These are phyloP conservation scores for Ambrosia hybrid DNA, from an alignment of 140 eudicot species.

Conservation along the genomic window DNA sequence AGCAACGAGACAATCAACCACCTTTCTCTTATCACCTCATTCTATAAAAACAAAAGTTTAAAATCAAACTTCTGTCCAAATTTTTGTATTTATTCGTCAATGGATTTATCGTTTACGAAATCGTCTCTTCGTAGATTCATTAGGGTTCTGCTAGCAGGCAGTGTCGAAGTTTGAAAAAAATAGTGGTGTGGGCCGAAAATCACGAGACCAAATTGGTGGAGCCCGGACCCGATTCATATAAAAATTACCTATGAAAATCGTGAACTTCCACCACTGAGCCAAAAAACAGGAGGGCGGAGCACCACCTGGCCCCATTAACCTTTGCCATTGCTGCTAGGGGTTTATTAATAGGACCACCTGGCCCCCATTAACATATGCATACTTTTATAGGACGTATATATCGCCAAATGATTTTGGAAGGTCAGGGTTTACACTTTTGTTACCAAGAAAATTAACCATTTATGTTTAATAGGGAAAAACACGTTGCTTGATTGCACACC, in stretches of 20 bases:
- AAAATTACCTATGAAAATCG: too few species aligned
- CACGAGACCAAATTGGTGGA: too few species aligned
- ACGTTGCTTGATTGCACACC: background rate
- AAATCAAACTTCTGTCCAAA: background rate
- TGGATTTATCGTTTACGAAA: constrained; percentile 5
- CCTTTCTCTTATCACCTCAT: background rate
- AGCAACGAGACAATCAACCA: background rate
- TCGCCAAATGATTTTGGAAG: background rate
- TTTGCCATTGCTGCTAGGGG: too few species aligned
- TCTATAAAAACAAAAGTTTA: background rate
- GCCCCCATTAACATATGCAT: too few species aligned
- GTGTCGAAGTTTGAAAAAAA: too few species aligned
- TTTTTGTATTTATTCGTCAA: background rate
- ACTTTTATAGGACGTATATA: too few species aligned
- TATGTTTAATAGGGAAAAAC: background rate
- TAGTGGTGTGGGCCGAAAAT: too few species aligned
- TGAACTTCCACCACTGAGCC: too few species aligned
- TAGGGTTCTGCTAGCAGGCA: background rate
- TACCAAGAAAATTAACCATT: background rate
- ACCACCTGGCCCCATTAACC: too few species aligned
- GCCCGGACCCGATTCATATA: too few species aligned
- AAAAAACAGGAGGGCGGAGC: too few species aligned
- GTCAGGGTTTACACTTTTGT: background rate
- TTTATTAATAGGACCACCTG: too few species aligned
- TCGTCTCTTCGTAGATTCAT: background rate